phyloP scores from a whole-genome alignment of 1,139 yeast genomes.

The Kodamaea sp. region DNA sequence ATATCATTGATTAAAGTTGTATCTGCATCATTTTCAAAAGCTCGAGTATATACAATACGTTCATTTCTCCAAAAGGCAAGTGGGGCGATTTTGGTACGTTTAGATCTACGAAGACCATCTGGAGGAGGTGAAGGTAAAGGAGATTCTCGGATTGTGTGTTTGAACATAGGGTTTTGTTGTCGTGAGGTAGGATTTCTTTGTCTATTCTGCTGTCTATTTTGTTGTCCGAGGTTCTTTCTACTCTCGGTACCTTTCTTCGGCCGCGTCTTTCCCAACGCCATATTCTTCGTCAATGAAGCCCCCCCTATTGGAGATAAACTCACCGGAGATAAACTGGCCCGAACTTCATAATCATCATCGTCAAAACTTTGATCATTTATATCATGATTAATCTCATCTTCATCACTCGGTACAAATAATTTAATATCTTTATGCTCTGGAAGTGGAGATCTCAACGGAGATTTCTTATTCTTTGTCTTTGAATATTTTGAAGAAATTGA shows the following conservation, averaged over 20 bases:
- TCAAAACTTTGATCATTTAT: constrained; percentile 10
- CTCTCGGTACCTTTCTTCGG: constrained; percentile 3
- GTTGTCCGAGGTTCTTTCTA: constrained; percentile 2
- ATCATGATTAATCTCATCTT: no score
- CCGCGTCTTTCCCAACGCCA: constrained; percentile 36
- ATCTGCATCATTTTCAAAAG: constrained; percentile 39
- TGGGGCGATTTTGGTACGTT: constrained; percentile 66
- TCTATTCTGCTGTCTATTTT: neutral
- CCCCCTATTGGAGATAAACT: constrained; percentile 17
- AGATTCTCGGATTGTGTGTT: constrained; percentile 16
- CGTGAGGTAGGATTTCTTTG: constrained; percentile 6
- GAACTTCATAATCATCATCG: constrained; percentile 11
- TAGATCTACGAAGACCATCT: constrained; percentile 49
- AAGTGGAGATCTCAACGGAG: constrained; percentile 34
- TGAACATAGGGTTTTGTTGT: constrained; percentile 22
- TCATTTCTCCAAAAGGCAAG: constrained; percentile 87
- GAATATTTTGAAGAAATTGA: constrained; percentile 18
- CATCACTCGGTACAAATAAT: constrained; percentile 1
- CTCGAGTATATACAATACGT: constrained; percentile 58
- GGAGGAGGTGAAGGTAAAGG: constrained; percentile 48
- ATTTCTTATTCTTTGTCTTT: constrained; percentile 23
- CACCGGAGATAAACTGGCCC: constrained; percentile 8
- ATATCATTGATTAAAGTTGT: constrained; percentile 34
- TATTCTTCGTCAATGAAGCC: constrained; percentile 36
- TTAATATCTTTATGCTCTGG: constrained; percentile 16